Evolutionary conservation across 2,329 filamentous ascomycete species (phyloP).

Genomic region (Scedosporium dehoogii): DNA sequence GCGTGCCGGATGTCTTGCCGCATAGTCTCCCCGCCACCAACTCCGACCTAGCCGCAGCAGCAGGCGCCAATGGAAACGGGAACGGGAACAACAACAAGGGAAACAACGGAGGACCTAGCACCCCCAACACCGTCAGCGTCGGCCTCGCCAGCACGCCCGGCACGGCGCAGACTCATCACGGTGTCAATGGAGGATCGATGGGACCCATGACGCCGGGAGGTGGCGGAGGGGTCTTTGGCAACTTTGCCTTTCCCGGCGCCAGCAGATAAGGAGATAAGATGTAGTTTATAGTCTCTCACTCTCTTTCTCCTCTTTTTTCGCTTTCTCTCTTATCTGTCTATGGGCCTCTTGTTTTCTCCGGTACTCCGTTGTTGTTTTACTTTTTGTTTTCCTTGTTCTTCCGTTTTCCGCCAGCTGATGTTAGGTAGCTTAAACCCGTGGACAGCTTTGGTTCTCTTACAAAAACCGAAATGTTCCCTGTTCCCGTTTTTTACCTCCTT

Average conservation of each 20-base stretch:
- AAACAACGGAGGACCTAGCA: conserved; percentile 48
- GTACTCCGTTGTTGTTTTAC: background rate
- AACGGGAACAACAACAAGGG: conserved; percentile 27
- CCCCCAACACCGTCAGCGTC: conserved; percentile 57
- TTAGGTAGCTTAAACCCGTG: background rate
- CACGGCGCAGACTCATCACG: conserved; percentile 33
- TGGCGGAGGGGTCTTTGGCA: conserved; percentile 65
- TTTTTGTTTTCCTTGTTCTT: conserved; percentile 6
- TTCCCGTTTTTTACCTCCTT: too few relatives aligned
- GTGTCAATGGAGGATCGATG: conserved; percentile 49
- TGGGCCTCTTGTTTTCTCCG: conserved; percentile 3
- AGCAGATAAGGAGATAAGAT: conserved; percentile 16
- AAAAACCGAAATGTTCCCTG: too few relatives aligned
- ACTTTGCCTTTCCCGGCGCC: conserved; percentile 47
- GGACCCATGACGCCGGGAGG: conserved; percentile 72
- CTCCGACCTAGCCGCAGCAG: too few relatives aligned
- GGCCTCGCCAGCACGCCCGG: conserved; percentile 38
- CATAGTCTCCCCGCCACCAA: conserved; percentile 15
- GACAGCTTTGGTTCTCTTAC: too few relatives aligned
- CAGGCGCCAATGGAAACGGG: conserved; percentile 24
- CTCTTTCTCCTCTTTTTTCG: conserved; percentile 7
- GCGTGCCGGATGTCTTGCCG: conserved; percentile 47
- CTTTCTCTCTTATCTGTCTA: conserved; percentile 8
- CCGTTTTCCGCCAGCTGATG: background rate
- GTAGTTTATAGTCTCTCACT: background rate